These are phyloP conservation scores for Rhododendron griersonianum DNA, from an alignment of 148 eudicot species.

Conservation along the genomic window DNA sequence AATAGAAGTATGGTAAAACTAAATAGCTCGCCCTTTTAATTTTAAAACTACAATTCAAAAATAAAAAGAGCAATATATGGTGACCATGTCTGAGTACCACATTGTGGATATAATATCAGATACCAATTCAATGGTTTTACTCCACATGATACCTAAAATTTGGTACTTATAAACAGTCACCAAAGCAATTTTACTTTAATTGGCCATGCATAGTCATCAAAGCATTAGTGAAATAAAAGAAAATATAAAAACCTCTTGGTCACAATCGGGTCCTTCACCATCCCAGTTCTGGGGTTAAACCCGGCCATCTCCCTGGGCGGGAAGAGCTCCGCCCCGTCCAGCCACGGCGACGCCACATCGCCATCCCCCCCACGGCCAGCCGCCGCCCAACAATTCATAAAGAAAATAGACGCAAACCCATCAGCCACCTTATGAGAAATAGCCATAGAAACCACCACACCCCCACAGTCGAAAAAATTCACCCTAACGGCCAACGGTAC, in stretches of 20 bases:
- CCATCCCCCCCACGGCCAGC: background rate
- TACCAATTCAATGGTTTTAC: no score
- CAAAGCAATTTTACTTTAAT: no score
- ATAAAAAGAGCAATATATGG: no score
- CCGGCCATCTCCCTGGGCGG: slow-evolving; percentile 13
- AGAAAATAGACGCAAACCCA: slow-evolving; percentile 19
- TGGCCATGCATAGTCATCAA: background rate
- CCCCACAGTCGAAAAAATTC: slow-evolving; percentile 27
- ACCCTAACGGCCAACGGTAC: slow-evolving; percentile 25
- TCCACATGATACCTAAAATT: no score
- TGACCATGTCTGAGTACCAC: no score
- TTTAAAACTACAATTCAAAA: background rate
- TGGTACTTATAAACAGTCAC: no score
- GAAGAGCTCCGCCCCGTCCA: slow-evolving; percentile 13
- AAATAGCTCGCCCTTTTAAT: no score
- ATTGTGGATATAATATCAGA: no score
- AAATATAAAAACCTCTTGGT: slow-evolving; percentile 19
- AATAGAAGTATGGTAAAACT: no score
- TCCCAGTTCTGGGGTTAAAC: background rate
- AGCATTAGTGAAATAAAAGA: no score
- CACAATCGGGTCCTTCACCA: background rate
- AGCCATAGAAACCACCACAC: slow-evolving; percentile 16
- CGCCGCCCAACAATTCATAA: slow-evolving; percentile 31
- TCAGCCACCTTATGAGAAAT: slow-evolving; percentile 34
- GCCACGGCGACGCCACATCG: background rate